phyloP scores from a whole-genome alignment of 2,329 filamentous ascomycete genomes.

The Penicillium sp. region DNA sequence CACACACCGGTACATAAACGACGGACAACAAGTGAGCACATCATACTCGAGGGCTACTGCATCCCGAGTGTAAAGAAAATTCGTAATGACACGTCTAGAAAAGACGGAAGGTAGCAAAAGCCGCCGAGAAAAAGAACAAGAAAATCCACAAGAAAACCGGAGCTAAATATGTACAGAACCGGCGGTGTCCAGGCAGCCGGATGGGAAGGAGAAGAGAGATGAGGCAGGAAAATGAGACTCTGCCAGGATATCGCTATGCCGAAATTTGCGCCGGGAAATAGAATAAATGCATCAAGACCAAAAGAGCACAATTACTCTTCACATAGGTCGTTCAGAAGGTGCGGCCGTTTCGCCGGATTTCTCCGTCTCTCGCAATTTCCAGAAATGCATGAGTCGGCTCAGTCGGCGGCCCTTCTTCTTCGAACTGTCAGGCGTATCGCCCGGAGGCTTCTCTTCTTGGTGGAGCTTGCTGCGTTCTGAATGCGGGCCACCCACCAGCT shows the following conservation, averaged over 20 bases:
- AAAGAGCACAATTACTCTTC: slow-evolving; percentile 10
- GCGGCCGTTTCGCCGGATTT: slow-evolving; percentile 21
- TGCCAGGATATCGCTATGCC: slow-evolving; percentile 26
- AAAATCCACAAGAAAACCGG: slow-evolving; percentile 20
- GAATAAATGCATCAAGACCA: slow-evolving; percentile 19
- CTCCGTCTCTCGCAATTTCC: slow-evolving; percentile 46
- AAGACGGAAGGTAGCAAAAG: slow-evolving; percentile 15
- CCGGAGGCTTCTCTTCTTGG: slow-evolving; percentile 42
- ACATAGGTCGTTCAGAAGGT: slow-evolving; percentile 22
- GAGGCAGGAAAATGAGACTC: slow-evolving; percentile 8
- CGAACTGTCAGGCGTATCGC: slow-evolving; percentile 35
- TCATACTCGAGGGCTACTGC: slow-evolving; percentile 31
- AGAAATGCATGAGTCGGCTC: slow-evolving; percentile 47
- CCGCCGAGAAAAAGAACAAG: slow-evolving; percentile 15
- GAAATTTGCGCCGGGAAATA: slow-evolving; percentile 23
- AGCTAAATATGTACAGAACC: slow-evolving; percentile 23
- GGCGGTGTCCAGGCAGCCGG: slow-evolving; percentile 10
- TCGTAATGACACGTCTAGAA: slow-evolving; percentile 27
- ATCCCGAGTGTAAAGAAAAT: slow-evolving; percentile 30
- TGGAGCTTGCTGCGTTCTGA: slow-evolving; percentile 44
- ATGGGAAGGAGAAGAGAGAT: slow-evolving; percentile 8
- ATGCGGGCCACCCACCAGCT: slow-evolving; percentile 42
- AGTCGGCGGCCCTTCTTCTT: slow-evolving; percentile 45
- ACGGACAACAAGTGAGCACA: slow-evolving; percentile 32
- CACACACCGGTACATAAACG: slow-evolving; percentile 30